Evolutionary conservation across 2,329 filamentous ascomycete genomes (phyloP), one percentile per base, ranked within the genome.

Genomic region (Calonectria multiphialidica): DNA sequence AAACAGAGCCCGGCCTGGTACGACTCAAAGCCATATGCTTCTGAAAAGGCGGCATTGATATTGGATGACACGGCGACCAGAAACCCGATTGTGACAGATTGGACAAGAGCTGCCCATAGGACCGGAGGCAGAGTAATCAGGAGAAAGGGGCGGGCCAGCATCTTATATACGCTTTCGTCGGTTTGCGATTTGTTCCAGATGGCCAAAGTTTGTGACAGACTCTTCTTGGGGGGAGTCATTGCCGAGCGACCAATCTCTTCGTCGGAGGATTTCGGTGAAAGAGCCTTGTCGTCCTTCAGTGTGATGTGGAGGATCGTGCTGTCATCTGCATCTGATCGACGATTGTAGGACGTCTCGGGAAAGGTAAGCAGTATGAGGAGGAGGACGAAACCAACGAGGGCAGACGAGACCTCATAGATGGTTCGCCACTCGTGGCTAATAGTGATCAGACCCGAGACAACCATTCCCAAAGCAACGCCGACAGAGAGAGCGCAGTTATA

Each of bases 81-180:
- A 76, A 90, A 90, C 1, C 88, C 88, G 67, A 91, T 89, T 1
- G 88, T 89, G 3, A 87, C 88, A 1, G 88, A 84, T 80, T 88
- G 85, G 21, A 90, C 86, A 3, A 90, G 80, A 13, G 89, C 87
- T 3, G 87, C 87, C 89, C 89, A 91, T 3, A 91, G 80, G 0
- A 91, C 86, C 0, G 87, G 84, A 6, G 89, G 89, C 1, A 91
- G 82, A 3, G 84, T 68, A 13, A 90, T 85, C 33, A 91, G 80
- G 2, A 85, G 82, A 23, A 90, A 77, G 1, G 89, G 89, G 0
- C 89, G 87, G 9, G 87, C 45, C 67, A 87, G 83, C 75, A 91
- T 85, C 70, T 84, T 87, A 66, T 83, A 78, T 2, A 90, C 68
- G 35, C 84, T 84, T 77, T 90, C 89, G 4, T 81, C 70, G 0